Evolutionary conservation across 495 filamentous ascomycete genomes (phyloP), one percentile per base, ranked within the genome.

Genomic region (Xylaria cubensis): DNA sequence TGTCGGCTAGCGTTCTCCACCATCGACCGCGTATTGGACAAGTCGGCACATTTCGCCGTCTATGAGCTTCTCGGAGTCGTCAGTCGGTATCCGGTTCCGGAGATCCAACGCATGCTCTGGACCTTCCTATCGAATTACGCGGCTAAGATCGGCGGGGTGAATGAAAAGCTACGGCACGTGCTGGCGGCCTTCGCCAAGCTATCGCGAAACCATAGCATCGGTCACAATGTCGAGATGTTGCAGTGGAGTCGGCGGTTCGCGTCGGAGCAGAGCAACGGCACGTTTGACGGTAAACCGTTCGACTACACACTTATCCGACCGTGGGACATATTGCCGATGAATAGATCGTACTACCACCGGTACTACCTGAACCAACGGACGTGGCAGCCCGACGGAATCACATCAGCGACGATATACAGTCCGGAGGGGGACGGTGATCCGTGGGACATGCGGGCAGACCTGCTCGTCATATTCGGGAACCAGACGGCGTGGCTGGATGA

Each of bases 291-390:
- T 10, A 74, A 72, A n/a, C 69, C 77, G 2, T 79, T 79, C 55
- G 77, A 79, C 55, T 79, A 79, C 55, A 77, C 75, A 6, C 71
- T 79, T 67, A 74, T 79, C 34, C 69, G 72, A 58, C 77, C 77
- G 26, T 79, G 77, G 77, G 77, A 79, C 56, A 72, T 79, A 17
- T 61, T 75, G 0, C 74, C 77, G 15, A 59, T 79, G 41, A 69
- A 69, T 39, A 58, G 73, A 10, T 79, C 75, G 12, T 79, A 79
- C 41, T 71, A 76, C 39, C 77, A 79, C 44, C 75, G 77, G 19
- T 79, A 79, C 26, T 79, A 79, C 39, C 56, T 79, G 7, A 76
- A 71, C 24, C 70, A 77, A 5, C 73, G 74, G 36, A 50, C 64
- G 32, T 79, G 77, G 77, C 73, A 79, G 46, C 72, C 72, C n/a